These are phyloP conservation scores for Curvularia sp. DNA, from an alignment of 2,329 filamentous ascomycete species.

Conservation along the genomic window DNA sequence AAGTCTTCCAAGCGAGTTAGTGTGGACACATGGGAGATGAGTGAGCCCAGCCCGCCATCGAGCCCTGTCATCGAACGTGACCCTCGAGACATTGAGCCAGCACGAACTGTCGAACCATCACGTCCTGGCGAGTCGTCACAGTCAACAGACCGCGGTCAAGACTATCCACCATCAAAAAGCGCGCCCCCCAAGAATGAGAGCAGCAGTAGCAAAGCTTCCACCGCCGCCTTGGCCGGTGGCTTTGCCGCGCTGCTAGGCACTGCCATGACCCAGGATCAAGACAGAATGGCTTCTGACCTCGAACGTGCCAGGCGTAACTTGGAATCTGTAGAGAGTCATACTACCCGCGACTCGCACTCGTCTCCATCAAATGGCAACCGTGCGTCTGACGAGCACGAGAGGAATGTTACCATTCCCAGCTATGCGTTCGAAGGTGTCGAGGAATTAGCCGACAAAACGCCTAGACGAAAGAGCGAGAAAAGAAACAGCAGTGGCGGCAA, in stretches of 20 bases:
- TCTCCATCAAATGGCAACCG: slow-evolving; percentile 31
- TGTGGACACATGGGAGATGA: slow-evolving; percentile 41
- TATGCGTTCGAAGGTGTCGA: slow-evolving; percentile 46
- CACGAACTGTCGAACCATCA: slow-evolving; percentile 6
- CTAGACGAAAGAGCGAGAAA: slow-evolving; percentile 58
- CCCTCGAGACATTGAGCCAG: slow-evolving; percentile 24
- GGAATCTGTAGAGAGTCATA: slow-evolving; percentile 31
- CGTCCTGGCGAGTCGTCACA: neutral
- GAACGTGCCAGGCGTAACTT: slow-evolving; percentile 38
- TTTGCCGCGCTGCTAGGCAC: slow-evolving; percentile 45
- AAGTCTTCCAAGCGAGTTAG: slow-evolving; percentile 42
- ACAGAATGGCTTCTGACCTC: slow-evolving; percentile 39
- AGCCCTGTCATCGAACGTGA: slow-evolving; percentile 46
- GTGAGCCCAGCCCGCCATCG: slow-evolving; percentile 32
- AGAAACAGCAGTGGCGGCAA: slow-evolving; percentile 50
- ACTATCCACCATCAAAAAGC: slow-evolving; percentile 15
- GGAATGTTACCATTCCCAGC: slow-evolving; percentile 37
- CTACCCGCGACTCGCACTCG: slow-evolving; percentile 16
- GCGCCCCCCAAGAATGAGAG: slow-evolving; percentile 18
- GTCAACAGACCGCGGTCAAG: slow-evolving; percentile 3
- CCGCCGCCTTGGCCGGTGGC: slow-evolving; percentile 40
- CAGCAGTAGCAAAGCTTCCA: slow-evolving; percentile 27
- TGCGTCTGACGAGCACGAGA: slow-evolving; percentile 22
- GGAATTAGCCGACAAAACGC: slow-evolving; percentile 48
- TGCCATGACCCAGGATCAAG: slow-evolving; percentile 44